Base-by-base conservation (phyloP, 495 filamentous ascomycete species). In the Aspergillus carlsbadensis region DNA sequence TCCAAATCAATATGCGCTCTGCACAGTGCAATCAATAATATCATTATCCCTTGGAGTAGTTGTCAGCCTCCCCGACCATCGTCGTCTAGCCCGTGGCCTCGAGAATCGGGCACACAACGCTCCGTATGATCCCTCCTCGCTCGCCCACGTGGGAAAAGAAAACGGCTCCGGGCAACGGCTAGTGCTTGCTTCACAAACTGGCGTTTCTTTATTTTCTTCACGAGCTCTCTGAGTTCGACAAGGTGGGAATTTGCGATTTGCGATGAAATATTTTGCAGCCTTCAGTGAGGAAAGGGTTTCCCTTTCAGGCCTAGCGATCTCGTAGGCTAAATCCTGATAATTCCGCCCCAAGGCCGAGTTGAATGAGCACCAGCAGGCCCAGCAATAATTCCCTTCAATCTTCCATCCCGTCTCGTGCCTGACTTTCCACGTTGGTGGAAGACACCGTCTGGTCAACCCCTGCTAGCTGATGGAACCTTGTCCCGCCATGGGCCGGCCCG, bases 401-500 rank as follows among this genome's bases (percentile, higher is more conserved):
- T 14, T 26, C 14, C 29, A 31, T 42, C n/a, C 42, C 33, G 34
- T 55, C 20, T 17, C n/a, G 34, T 47, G 22, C 49, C 49, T 47
- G 42, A 31, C 20, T 55, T 45, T 41, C 42, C 21, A 46, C 34
- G 52, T 42, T 44, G 40, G 33, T 39, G 15, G 46, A 29, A 48
- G 24, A 18, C n/a, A 51, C 21, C n/a, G 40, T 21, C 36, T 22
- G 20, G 34, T 15, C 21, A 49, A 58, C 55, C 55, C 59, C 53
- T 55, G 54, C 54, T 56, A 55, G 59, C 40, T 55, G 50, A 50
- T 59, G 60, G 55, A 52, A 62, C 52, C 37, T 39, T 48, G 14
- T 52, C 34, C 60, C 56, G 56, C 56, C 41, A 51, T 61, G 62
- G 62, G 59, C 62, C 62, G 44, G 62, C 50, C 50, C 62, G 58